Percentiles rank a stretch among this genome's conserved stretches.
Conservation (phyloP, 2,329 filamentous ascomycete genomes). For the Grosmannia clavigera region DNA sequence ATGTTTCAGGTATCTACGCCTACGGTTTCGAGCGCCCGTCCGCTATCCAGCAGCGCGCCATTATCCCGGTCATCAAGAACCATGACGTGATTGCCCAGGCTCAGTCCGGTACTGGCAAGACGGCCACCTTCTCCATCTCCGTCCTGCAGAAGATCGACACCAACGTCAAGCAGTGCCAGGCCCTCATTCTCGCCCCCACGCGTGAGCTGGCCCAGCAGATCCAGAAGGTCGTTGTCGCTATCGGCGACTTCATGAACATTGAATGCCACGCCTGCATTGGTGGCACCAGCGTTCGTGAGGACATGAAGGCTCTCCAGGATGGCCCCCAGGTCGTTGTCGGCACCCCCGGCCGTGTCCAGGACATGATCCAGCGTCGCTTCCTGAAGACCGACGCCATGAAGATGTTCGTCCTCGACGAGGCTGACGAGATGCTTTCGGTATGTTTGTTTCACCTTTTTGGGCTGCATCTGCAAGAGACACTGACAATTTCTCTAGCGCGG, state of each 20-base stretch:
- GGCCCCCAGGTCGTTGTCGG: conserved; percentile 96
- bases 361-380: conserved; percentile 98
- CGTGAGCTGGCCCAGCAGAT: conserved; percentile 99
- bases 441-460: conserved; percentile 20
- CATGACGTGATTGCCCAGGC: conserved; percentile 99
- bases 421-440: conserved; percentile 96
- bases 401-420: conserved; percentile 99
- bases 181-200: conserved; percentile 92
- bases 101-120: conserved; percentile 99
- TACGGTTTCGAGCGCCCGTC: conserved; percentile 99
- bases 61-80: conserved; percentile 99
- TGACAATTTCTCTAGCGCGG: conserved; percentile 52
- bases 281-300: conserved; percentile 93
- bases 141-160: conserved; percentile 98
- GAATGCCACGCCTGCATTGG: conserved; percentile 99
- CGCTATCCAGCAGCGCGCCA: conserved; percentile 98
- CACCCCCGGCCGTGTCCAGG: conserved; percentile 94
- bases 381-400: conserved; percentile 97
- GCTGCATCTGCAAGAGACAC: conserved; percentile 6
- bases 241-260: conserved; percentile 99
- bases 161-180: conserved; percentile 92
- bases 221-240: conserved; percentile 97
- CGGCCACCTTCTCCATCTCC: conserved; percentile 98
- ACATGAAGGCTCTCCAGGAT: conserved; percentile 95
- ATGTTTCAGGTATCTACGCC: conserved; percentile 69